Evolutionary conservation across 2,329 filamentous ascomycete genomes (phyloP).

Genomic region (Colletotrichum tanaceti): DNA sequence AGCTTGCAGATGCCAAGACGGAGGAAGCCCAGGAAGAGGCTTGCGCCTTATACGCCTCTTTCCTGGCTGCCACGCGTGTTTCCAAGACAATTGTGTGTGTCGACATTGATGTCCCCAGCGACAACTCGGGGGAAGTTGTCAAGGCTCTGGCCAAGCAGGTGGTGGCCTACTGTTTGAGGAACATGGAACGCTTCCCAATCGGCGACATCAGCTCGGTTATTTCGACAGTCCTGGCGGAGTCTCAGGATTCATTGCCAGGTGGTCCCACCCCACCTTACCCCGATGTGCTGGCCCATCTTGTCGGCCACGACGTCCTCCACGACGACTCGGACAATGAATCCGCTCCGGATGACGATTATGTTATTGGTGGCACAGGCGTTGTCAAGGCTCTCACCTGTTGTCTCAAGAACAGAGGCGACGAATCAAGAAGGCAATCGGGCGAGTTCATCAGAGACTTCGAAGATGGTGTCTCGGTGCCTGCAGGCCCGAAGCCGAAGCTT

Average conservation of each 20-base stretch:
- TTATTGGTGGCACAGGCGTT: constrained; percentile 94
- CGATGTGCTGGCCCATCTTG: constrained; percentile 86
- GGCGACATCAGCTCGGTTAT: constrained; percentile 63
- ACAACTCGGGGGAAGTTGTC: constrained; percentile 87
- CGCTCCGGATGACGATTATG: constrained; percentile 91
- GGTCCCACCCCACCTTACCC: constrained; percentile 66
- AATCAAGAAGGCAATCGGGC: constrained; percentile 65
- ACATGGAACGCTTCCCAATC: constrained; percentile 84
- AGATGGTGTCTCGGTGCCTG: constrained; percentile 60
- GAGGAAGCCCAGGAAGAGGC: constrained; percentile 91
- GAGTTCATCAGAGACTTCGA: constrained; percentile 66
- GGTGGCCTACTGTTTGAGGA: constrained; percentile 92
- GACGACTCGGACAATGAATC: constrained; percentile 71
- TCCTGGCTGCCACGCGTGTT: constrained; percentile 87
- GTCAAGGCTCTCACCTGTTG: constrained; percentile 94
- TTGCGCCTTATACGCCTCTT: constrained; percentile 90
- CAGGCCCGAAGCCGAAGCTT: constrained; percentile 49
- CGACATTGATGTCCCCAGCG: constrained; percentile 87
- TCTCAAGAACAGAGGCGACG: constrained; percentile 80
- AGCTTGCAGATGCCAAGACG: constrained; percentile 78
- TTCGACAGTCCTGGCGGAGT: constrained; percentile 56
- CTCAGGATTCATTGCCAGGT: constrained; percentile 43
- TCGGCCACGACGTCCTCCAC: constrained; percentile 73
- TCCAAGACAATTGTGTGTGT: constrained; percentile 87
- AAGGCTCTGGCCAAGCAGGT: constrained; percentile 93